Evolutionary conservation across 2,329 filamentous ascomycete genomes (phyloP), one percentile per base, ranked within the genome.

Genomic region (Aspergillus ochraceoroseus): DNA sequence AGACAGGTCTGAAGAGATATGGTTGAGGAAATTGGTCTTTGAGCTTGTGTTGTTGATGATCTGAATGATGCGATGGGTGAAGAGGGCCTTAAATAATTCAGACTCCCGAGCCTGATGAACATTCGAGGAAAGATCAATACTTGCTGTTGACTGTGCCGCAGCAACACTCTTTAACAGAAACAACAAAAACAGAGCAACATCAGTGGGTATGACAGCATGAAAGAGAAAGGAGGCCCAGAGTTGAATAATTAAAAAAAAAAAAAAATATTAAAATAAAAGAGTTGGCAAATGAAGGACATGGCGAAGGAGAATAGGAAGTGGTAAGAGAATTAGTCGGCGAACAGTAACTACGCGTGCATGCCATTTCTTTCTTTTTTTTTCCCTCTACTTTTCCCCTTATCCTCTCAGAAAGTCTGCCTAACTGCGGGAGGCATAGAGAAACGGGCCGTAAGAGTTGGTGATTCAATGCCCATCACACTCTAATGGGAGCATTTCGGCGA

Each of bases 391-490:
- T 38, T 34, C 35, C 18, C 14, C 17, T 45, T 43, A 49, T 36
- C 30, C 27, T 28, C 33, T n/a, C n/a, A n/a, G n/a, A n/a, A 38
- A 33, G 23, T 36, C 32, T 38, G 32, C 44, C 32, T 42, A 37
- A 36, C 38, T 33, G 29, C 22, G 38, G 19, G 32, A 31, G 22
- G 43, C 35, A 48, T 42, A 37, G 22, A 26, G 17, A 13, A 35
- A 19, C 44, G 44, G 28, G 39, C 32, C 40, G 26, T 34, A 35
- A 20, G 25, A 38, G 51, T 55, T 54, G 51, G 52, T 54, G 51
- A 55, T 46, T 44, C 37, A 44, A 47, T 45, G 44, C 51, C 48
- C 51, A 52, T 47, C 47, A 48, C 47, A 45, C 36, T 47, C 28
- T 31, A 42, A 50, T 38, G 41, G 40, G 37, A 44, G 25, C 29